Base-by-base conservation (phyloP, 2,329 filamentous ascomycete genomes). In the Hirsutella rhossiliensis region DNA sequence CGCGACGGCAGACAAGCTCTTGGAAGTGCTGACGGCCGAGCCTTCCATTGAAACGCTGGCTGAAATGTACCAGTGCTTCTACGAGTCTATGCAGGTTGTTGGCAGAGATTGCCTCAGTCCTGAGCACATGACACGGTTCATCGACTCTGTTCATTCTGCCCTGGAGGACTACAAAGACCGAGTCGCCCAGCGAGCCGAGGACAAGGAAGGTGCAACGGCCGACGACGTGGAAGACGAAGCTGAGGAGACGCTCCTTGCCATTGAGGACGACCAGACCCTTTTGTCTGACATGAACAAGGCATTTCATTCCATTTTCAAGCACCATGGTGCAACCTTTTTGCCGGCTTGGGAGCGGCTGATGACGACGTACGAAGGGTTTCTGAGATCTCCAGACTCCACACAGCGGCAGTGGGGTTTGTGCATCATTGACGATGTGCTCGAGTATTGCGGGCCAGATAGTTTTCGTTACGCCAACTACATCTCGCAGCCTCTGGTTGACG, bases 241-340 rank as follows among this genome's bases (percentile, higher is more conserved):
- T 15, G 85, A 96, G 54, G 90, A 96, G 43, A 78, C 82, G 38
- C 73, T 94, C 29, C 84, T 94, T 54, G 92, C 90, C 12, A 89
- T 98, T 40, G 92, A 98, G 62, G 92, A 98, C 54, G 92, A 98
- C 60, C 90, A 97, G 65, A 95, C 88, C 19, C 74, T 98, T 17
- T 75, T 98, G 38, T 95, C 89, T 2, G 92, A 98, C 59, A 98
- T 98, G 92, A 98, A 98, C 78, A 98, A 98, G 72, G 90, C 92
- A 1, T 98, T 94, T 76, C 92, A 98, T 66, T 90, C 88, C 48
- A 87, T 98, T 52, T 98, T 98, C 75, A 97, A 97, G 72, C 89
- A 95, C 67, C 88, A 96, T 61, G 86, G 87, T 20, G 73, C 80
- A 11, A 70, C 75, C 11, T 98, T 98, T 72, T 73, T 98, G 43